These are phyloP conservation scores for Prunus campanulata DNA, from an alignment of 306 rosid species.

Conservation along the genomic window DNA sequence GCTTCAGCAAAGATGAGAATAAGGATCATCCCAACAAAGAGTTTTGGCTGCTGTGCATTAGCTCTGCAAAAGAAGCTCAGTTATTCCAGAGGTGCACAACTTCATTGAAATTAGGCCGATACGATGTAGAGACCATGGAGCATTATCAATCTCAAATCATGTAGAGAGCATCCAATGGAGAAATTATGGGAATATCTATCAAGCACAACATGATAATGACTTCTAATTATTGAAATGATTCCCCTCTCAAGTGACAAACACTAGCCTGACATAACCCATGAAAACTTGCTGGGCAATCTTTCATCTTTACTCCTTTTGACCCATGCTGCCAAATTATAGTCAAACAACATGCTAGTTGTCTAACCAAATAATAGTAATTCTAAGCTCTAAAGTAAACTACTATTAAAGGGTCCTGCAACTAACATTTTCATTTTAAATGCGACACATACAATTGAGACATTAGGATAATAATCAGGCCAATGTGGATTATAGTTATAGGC, in stretches of 20 bases:
- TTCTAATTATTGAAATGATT: background rate
- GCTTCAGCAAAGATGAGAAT: constrained; percentile 89
- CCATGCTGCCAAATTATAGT: background rate
- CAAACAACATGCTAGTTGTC: background rate
- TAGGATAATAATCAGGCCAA: background rate
- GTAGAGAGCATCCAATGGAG: background rate
- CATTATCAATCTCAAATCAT: background rate
- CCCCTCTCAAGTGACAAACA: background rate
- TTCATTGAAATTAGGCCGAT: background rate
- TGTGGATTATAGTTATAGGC: background rate
- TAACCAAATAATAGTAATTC: background rate
- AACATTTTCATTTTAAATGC: background rate
- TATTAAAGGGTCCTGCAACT: background rate
- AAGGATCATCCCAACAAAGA: constrained; percentile 85
- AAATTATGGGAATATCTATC: background rate
- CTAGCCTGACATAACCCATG: background rate
- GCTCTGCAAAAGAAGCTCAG: constrained; percentile 55
- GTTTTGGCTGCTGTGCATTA: constrained; percentile 89
- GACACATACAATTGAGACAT: too few relatives aligned
- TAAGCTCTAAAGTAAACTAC: background rate
- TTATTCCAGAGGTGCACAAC: constrained; percentile 12
- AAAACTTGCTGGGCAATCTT: background rate
- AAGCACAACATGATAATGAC: background rate
- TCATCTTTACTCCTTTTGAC: background rate
- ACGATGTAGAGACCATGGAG: background rate